Percentiles rank a stretch among this genome's conserved stretches.
These are phyloP conservation scores for Sutorius australiensis DNA, from an alignment of 768 basidiomycete genomes.

Conservation along the genomic window DNA sequence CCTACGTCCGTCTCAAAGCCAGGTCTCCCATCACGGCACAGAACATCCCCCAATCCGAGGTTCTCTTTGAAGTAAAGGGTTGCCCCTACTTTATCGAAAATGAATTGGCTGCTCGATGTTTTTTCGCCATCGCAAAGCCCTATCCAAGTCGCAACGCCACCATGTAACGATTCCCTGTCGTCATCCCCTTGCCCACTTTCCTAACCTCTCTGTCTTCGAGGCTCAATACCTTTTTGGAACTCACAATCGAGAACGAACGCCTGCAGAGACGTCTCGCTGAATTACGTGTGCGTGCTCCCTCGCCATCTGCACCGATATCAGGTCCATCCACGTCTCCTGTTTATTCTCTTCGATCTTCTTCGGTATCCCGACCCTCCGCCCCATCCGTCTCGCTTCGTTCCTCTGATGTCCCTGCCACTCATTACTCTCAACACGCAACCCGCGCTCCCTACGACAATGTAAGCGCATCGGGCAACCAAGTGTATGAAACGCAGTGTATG, in stretches of 20 bases:
- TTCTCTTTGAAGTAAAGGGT: conserved; percentile 71
- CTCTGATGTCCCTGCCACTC: conserved; percentile 9
- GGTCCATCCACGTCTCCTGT: conserved; percentile 23
- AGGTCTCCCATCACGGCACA: conserved; percentile 33
- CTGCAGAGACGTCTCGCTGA: conserved; percentile 59
- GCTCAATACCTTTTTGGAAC: conserved; percentile 71
- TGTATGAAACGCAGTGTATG: conserved; percentile 21
- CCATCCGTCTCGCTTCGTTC: conserved; percentile 12
- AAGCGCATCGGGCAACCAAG: conserved; percentile 6
- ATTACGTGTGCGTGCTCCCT: conserved; percentile 30
- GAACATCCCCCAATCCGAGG: conserved; percentile 37
- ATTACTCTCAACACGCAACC: conserved; percentile 16
- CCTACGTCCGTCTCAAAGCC: conserved; percentile 59
- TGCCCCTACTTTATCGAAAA: conserved; percentile 48
- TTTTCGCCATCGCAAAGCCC: conserved; percentile 73
- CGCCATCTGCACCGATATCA: conserved; percentile 13
- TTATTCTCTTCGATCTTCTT: conserved; percentile 25
- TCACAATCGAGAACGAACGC: conserved; percentile 85
- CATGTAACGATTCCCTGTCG: conserved; percentile 42
- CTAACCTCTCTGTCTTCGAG: conserved; percentile 34
- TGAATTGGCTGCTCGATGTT: conserved; percentile 47
- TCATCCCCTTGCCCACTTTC: neutral
- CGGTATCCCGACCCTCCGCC: conserved; percentile 23
- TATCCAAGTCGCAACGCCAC: conserved; percentile 72
- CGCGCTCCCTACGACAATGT: conserved; percentile 17